These are phyloP conservation scores for Wallacemonas sp. DNA, from an alignment of 208 protist genomes.

Conservation along the genomic window DNA sequence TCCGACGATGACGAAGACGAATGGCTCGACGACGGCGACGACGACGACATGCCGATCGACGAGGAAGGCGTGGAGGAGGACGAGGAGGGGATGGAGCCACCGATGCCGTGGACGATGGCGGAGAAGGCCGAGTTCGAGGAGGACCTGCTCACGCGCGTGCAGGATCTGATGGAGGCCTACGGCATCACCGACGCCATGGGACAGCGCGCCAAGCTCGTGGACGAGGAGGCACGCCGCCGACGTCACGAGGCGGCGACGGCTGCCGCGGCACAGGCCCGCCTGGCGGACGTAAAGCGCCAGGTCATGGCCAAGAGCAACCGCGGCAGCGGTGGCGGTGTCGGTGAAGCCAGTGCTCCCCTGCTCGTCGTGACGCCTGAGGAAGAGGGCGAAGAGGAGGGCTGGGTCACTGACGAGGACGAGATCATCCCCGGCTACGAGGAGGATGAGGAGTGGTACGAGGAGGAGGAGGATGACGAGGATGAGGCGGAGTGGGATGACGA, in stretches of 20 bases:
- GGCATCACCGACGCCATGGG: conserved; percentile 43
- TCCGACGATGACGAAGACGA: conserved; percentile 30
- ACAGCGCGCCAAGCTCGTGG: conserved; percentile 24
- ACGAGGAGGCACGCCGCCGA: conserved; percentile 11
- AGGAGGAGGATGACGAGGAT: conserved; percentile 14
- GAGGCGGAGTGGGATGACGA: conserved; percentile 14
- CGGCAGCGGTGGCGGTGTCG: neutral
- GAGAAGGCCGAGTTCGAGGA: conserved; percentile 58
- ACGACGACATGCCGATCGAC: conserved; percentile 23
- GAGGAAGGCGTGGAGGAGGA: conserved; percentile 2
- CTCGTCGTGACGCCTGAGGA: neutral
- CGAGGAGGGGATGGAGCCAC: conserved; percentile 2
- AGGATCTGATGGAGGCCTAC: conserved; percentile 31
- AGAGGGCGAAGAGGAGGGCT: conserved; percentile 5
- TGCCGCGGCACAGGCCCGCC: conserved; percentile 24
- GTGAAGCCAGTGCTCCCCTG: neutral
- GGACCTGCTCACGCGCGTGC: conserved; percentile 35
- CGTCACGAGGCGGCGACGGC: conserved; percentile 11
- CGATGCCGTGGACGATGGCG: conserved; percentile 32
- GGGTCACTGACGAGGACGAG: conserved; percentile 10
- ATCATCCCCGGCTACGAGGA: conserved; percentile 1
- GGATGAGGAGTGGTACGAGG: conserved; percentile 11
- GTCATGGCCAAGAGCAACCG: neutral
- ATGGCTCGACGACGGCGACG: conserved; percentile 13
- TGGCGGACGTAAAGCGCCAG: conserved; percentile 8